Conservation (phyloP, 2,329 filamentous ascomycete species). For the Dryadomyces quercus-mongolicae region DNA sequence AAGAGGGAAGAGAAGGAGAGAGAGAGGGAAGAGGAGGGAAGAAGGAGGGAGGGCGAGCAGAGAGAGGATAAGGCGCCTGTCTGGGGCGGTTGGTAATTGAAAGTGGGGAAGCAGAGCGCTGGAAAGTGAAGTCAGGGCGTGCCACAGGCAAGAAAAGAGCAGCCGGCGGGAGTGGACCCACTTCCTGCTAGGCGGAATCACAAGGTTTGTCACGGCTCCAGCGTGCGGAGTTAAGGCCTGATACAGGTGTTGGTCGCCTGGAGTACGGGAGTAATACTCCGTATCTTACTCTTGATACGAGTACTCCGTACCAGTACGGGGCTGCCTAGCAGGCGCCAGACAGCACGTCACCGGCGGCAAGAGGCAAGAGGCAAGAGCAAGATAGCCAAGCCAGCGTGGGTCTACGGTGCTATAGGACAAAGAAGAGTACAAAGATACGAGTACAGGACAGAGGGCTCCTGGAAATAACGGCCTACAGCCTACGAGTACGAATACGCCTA, state of each 20-base stretch:
- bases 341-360: background rate
- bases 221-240: background rate
- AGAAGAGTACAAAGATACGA: background rate
- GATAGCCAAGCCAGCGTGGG: background rate
- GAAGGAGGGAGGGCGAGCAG: slow-evolving; percentile 4
- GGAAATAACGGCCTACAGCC: background rate
- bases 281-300: too few species aligned
- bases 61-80: background rate
- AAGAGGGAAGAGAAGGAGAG: background rate
- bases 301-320: too few species aligned
- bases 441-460: too few species aligned
- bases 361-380: too few species aligned
- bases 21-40: slow-evolving; percentile 5
- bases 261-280: too few species aligned
- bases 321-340: background rate
- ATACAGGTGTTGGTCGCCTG: too few species aligned
- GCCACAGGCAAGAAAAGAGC: background rate
- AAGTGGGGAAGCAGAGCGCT: slow-evolving; percentile 6
- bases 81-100: slow-evolving; percentile 5
- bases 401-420: background rate
- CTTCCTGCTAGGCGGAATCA: background rate
- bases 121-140: background rate
- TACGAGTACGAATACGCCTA: background rate
- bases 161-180: background rate
- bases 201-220: background rate